Base-by-base conservation (phyloP, 495 filamentous ascomycete genomes). In the Daldinia vernicosa region DNA sequence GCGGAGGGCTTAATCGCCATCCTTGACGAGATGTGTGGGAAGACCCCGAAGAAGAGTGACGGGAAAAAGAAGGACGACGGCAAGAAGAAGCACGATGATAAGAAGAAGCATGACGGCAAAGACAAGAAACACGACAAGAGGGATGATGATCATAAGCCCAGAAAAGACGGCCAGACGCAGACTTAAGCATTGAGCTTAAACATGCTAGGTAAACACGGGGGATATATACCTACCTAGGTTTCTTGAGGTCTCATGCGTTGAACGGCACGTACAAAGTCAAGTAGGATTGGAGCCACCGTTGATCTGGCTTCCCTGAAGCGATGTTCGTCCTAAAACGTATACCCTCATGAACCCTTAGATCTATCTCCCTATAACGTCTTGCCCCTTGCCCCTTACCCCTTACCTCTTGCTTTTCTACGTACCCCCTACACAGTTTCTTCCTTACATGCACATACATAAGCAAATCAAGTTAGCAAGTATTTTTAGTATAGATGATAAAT, bases 211-310 rank as follows among this genome's bases (percentile, higher is more conserved):
- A 43, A n/a, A 5, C 2, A 45, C 3, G 40, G 40, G 39, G 2
- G 6, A 45, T 17, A 9, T 45, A 19, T 12, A n/a, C n/a, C n/a
- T n/a, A n/a, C n/a, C n/a, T n/a, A 14, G 50, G 14, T 17, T 5
- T 53, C 26, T 30, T 15, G 27, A 30, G 26, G 26, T 7, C 24
- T n/a, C 22, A 53, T 17, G 26, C 12, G 50, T 53, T 53, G 6
- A 28, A 30, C 26, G 24, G 50, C 7, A 53, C 50, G 50, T n/a
- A 52, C 50, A 28, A 30, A 27, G 50, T 53, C 50, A 53, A 53
- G 50, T 30, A 53, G 50, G 50, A 53, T 53, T 53, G 50, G 50
- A 53, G 50, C 24, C 50, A 53, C 50, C 50, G 50, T 53, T 53
- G 50, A 53, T 53, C 50, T 53, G 50, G 50, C 24, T 53, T 30